Evolutionary conservation across 169 alveolate species (phyloP).

Genomic region (Cryptosporidium sp.): DNA sequence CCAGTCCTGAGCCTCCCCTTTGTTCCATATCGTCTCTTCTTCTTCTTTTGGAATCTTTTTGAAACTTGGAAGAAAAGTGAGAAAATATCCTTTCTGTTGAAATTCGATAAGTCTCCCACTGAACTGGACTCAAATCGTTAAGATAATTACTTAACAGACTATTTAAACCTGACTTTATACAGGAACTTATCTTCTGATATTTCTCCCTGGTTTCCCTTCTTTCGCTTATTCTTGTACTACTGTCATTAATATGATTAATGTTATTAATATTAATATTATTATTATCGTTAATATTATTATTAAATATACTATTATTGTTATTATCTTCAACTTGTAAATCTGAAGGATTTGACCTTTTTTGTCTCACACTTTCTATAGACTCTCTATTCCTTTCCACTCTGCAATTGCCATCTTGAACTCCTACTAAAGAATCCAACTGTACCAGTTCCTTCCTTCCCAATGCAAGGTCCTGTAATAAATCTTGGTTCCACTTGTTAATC

Average conservation of each 20-base stretch:
- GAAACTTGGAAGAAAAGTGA: slow-evolving; percentile 1
- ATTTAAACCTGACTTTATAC: slow-evolving; percentile 22
- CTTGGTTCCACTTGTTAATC: slow-evolving; percentile 1
- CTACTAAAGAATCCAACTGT: neutral
- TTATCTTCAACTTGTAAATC: too few relatives aligned
- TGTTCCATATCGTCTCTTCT: neutral
- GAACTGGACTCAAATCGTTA: slow-evolving; percentile 22
- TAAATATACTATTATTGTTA: too few relatives aligned
- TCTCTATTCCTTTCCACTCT: neutral
- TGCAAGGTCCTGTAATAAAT: neutral
- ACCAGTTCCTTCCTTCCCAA: neutral
- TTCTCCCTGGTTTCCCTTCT: neutral
- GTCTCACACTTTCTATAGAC: neutral
- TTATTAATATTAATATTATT: too few relatives aligned
- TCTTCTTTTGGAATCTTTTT: neutral
- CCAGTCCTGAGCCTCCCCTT: neutral
- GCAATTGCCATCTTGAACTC: neutral
- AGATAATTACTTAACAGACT: neutral
- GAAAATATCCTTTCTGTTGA: neutral
- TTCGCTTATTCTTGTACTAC: neutral
- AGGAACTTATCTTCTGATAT: slow-evolving; percentile 2
- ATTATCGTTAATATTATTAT: too few relatives aligned
- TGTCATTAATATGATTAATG: too few relatives aligned
- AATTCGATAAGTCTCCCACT: slow-evolving; percentile 54
- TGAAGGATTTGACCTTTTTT: too few relatives aligned